phyloP scores from a whole-genome alignment of 73 alveolate species.

The Paramecium sonneborni region DNA sequence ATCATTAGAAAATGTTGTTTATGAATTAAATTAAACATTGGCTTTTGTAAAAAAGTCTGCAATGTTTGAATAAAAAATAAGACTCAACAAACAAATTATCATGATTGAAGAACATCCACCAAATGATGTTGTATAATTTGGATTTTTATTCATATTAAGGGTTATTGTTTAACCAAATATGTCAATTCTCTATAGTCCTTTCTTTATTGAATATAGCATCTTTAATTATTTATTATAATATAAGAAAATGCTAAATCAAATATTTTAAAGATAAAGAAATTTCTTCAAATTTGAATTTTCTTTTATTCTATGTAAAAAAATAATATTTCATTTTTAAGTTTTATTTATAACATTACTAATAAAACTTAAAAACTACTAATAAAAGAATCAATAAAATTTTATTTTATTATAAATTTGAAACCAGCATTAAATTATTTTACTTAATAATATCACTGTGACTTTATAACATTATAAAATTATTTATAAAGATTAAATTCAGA shows the following conservation, averaged over 20 bases:
- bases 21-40: neutral
- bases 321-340: too few relatives aligned
- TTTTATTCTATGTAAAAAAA: too few relatives aligned
- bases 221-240: too few relatives aligned
- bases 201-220: neutral
- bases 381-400: too few relatives aligned
- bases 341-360: too few relatives aligned
- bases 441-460: too few relatives aligned
- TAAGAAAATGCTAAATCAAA: too few relatives aligned
- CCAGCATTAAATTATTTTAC: too few relatives aligned
- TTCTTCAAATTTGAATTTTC: too few relatives aligned
- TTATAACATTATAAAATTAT: neutral
- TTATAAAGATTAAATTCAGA: neutral
- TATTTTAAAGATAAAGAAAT: too few relatives aligned
- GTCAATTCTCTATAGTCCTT: neutral
- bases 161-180: slow-evolving; percentile 7
- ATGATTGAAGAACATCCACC: neutral
- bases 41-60: neutral
- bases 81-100: neutral
- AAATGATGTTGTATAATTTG: neutral
- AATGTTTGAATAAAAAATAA: neutral
- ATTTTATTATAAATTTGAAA: too few relatives aligned
- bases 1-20: neutral
- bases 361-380: too few relatives aligned
- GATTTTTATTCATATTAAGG: neutral